A percentile compares a stretch with the other conserved stretches of the same genome.
Conservation (phyloP, 164 flowering plant species). For the Piper betle region DNA sequence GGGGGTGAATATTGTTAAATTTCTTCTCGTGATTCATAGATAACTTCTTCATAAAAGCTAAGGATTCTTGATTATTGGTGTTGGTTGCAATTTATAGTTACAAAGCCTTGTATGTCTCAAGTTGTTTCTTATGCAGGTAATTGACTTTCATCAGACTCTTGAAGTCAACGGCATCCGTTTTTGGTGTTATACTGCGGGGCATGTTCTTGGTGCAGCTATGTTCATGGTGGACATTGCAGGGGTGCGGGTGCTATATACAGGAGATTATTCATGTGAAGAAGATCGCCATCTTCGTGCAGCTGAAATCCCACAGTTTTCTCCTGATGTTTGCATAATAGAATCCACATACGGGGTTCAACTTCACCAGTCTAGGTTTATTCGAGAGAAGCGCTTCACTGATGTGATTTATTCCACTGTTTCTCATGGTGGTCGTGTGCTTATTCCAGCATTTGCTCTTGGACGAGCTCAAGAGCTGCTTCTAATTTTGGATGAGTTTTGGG, state of each 20-base stretch:
- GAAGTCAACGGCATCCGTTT: conserved; percentile 94
- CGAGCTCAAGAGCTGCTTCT: conserved; percentile 95
- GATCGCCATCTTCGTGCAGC: conserved; percentile 98
- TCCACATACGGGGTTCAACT: conserved; percentile 95
- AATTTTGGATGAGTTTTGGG: conserved; percentile 94
- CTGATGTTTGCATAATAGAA: conserved; percentile 86
- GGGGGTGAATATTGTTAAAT: too few relatives aligned
- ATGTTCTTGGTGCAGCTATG: conserved; percentile 99
- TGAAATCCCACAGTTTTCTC: conserved; percentile 83
- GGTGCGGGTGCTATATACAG: conserved; percentile 89
- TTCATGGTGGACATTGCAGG: conserved; percentile 99
- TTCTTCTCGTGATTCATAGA: too few relatives aligned
- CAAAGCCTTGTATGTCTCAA: background rate
- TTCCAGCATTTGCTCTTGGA: conserved; percentile 95
- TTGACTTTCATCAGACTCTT: conserved; percentile 92
- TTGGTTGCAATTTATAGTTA: too few relatives aligned
- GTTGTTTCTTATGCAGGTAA: conserved; percentile 38
- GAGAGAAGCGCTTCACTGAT: conserved; percentile 92
- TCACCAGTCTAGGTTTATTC: conserved; percentile 70
- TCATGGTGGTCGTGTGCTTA: conserved; percentile 92
- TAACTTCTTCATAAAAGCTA: too few relatives aligned
- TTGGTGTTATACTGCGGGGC: conserved; percentile 99
- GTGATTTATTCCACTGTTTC: conserved; percentile 72
- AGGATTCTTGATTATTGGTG: too few relatives aligned
- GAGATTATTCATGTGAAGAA: conserved; percentile 96